These are phyloP conservation scores for Cercophora scortea DNA, from an alignment of 495 filamentous ascomycete genomes.

Conservation along the genomic window DNA sequence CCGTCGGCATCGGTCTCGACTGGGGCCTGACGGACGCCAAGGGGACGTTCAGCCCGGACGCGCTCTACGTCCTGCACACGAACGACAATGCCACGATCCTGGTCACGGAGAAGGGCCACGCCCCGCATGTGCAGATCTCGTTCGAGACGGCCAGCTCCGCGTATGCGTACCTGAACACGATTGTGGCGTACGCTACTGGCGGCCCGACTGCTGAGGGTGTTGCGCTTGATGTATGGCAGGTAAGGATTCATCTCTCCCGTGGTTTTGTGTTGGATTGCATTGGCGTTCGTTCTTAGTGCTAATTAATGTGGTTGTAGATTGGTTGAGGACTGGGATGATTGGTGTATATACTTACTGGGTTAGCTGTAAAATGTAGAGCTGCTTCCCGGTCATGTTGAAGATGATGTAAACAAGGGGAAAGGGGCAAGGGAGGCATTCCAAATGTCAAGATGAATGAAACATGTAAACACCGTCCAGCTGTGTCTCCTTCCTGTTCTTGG, in stretches of 20 bases:
- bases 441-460: too few species aligned
- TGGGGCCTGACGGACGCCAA: constrained; percentile 16
- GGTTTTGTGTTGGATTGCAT: too few species aligned
- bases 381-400: too few species aligned
- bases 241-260: not conserved
- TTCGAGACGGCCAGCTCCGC: constrained; percentile 18
- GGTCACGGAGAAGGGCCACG: constrained; percentile 16
- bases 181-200: constrained; percentile 11
- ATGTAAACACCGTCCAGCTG: too few species aligned
- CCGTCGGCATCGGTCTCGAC: constrained; percentile 12
- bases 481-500: too few species aligned
- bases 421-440: too few species aligned
- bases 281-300: too few species aligned
- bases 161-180: constrained; percentile 15
- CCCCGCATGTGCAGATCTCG: constrained; percentile 15
- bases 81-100: constrained; percentile 16
- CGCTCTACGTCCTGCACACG: constrained; percentile 15
- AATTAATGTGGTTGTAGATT: too few species aligned
- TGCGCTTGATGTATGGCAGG: constrained; percentile 21
- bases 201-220: constrained; percentile 8
- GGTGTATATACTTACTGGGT: too few species aligned
- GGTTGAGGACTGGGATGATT: too few species aligned
- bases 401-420: too few species aligned
- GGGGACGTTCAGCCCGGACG: constrained; percentile 18
- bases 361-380: too few species aligned